Percentiles rank a stretch among this genome's conserved stretches.
These are phyloP conservation scores for Amphicarpaea edgeworthii DNA, from an alignment of 306 rosid species.

Conservation along the genomic window DNA sequence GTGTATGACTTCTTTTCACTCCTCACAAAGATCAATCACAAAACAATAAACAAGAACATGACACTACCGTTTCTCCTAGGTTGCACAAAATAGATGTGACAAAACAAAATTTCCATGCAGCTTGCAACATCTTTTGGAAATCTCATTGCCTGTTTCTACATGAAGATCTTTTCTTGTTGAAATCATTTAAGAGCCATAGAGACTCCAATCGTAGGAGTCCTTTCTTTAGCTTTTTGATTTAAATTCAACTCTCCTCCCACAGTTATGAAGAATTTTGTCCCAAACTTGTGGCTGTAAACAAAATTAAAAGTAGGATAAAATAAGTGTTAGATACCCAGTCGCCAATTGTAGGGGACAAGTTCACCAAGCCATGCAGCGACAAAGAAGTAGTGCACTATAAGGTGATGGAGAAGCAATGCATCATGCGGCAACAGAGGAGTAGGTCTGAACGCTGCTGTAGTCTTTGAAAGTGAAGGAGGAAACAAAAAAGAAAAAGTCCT, in stretches of 20 bases:
- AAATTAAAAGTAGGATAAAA: too few relatives aligned
- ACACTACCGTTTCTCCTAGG: slow-evolving; percentile 7
- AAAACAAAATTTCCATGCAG: slow-evolving; percentile 19
- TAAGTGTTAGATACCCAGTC: too few relatives aligned
- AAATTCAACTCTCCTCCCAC: slow-evolving; percentile 13
- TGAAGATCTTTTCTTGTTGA: background rate
- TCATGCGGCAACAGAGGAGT: too few relatives aligned
- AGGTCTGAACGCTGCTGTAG: too few relatives aligned
- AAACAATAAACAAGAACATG: slow-evolving; percentile 18
- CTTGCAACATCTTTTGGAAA: background rate
- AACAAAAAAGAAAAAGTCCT: too few relatives aligned
- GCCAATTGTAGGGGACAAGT: too few relatives aligned
- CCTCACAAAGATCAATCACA: background rate
- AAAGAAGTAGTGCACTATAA: too few relatives aligned
- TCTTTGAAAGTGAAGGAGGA: too few relatives aligned
- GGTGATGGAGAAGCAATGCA: too few relatives aligned
- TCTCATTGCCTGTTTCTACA: background rate
- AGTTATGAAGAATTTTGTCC: background rate
- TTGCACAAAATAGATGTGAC: slow-evolving; percentile 19
- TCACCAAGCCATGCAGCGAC: too few relatives aligned
- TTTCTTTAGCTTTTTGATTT: background rate
- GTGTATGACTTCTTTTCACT: background rate
- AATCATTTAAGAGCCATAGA: slow-evolving; percentile 4
- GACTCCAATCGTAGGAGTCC: slow-evolving; percentile 16
- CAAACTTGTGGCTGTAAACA: too few relatives aligned